Conservation (phyloP, 1,284 basidiomycete species). For the Cryptococcus wingfieldii region DNA sequence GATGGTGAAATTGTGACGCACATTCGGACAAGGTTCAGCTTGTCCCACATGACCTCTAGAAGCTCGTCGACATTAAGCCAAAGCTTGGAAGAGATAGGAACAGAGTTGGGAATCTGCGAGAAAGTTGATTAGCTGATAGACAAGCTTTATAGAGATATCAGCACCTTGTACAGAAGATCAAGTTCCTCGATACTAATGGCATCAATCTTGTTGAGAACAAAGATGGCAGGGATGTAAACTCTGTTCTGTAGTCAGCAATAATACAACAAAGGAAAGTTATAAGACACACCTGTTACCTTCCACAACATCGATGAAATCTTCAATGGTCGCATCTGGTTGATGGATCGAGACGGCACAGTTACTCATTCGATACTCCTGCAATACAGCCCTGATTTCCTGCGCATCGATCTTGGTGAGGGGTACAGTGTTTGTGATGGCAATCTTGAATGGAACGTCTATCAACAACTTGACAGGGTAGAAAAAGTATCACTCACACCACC, state of each 20-base stretch:
- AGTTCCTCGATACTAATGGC: slow-evolving; percentile 98
- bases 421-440: slow-evolving; percentile 90
- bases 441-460: slow-evolving; percentile 30
- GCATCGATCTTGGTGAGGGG: slow-evolving; percentile 95
- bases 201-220: slow-evolving; percentile 82
- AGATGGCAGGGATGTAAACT: slow-evolving; percentile 89
- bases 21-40: slow-evolving; percentile 81
- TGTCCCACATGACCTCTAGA: slow-evolving; percentile 82
- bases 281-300: slow-evolving; percentile 74
- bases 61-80: slow-evolving; percentile 98
- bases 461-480: background rate
- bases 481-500: slow-evolving; percentile 58
- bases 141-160: background rate
- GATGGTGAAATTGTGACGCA: slow-evolving; percentile 41
- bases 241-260: slow-evolving; percentile 49
- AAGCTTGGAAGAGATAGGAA: slow-evolving; percentile 74
- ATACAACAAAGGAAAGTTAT: background rate
- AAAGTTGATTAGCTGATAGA: background rate
- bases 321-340: slow-evolving; percentile 85
- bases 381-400: slow-evolving; percentile 93
- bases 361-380: slow-evolving; percentile 82
- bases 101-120: slow-evolving; percentile 76
- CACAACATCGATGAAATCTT: slow-evolving; percentile 95
- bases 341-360: slow-evolving; percentile 94
- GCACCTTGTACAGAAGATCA: slow-evolving; percentile 68